A percentile compares a stretch with the other conserved stretches of the same genome.
phyloP scores from a whole-genome alignment of 1,139 yeast genomes.

The Taiozyma sp. region DNA sequence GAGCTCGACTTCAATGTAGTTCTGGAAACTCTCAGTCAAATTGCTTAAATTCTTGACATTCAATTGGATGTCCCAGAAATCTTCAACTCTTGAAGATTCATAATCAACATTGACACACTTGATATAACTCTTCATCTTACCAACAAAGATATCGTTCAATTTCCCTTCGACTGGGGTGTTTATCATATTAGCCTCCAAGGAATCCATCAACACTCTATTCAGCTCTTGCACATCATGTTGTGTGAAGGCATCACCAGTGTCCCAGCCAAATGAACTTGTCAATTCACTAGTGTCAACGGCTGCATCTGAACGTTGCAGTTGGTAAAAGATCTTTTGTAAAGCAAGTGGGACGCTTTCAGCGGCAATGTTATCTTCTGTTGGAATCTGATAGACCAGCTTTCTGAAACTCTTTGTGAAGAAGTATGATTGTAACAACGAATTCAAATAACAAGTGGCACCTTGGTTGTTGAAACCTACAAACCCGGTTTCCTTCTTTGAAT shows the following conservation, averaged over 20 bases:
- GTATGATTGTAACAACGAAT: slow-evolving; percentile 85
- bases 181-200: slow-evolving; percentile 87
- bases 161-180: slow-evolving; percentile 80
- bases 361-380: slow-evolving; percentile 57
- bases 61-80: slow-evolving; percentile 96
- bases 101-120: slow-evolving; percentile 93
- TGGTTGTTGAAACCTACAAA: slow-evolving; percentile 91
- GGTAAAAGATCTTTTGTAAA: slow-evolving; percentile 80
- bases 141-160: slow-evolving; percentile 82
- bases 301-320: slow-evolving; percentile 61
- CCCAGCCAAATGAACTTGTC: slow-evolving; percentile 97
- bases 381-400: slow-evolving; percentile 82
- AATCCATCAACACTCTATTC: slow-evolving; percentile 93
- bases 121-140: slow-evolving; percentile 92
- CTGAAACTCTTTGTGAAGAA: slow-evolving; percentile 81
- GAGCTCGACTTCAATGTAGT: slow-evolving; percentile 84
- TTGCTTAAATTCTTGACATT: slow-evolving; percentile 82
- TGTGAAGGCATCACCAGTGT: slow-evolving; percentile 88
- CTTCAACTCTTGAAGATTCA: slow-evolving; percentile 89
- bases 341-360: slow-evolving; percentile 69
- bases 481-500: slow-evolving; percentile 84
- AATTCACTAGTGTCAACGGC: slow-evolving; percentile 84
- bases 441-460: slow-evolving; percentile 96
- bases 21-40: slow-evolving; percentile 70
- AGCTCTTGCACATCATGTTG: slow-evolving; percentile 98